Conservation (phyloP, 2,329 filamentous ascomycete genomes). For the Aspergillus awamori region DNA sequence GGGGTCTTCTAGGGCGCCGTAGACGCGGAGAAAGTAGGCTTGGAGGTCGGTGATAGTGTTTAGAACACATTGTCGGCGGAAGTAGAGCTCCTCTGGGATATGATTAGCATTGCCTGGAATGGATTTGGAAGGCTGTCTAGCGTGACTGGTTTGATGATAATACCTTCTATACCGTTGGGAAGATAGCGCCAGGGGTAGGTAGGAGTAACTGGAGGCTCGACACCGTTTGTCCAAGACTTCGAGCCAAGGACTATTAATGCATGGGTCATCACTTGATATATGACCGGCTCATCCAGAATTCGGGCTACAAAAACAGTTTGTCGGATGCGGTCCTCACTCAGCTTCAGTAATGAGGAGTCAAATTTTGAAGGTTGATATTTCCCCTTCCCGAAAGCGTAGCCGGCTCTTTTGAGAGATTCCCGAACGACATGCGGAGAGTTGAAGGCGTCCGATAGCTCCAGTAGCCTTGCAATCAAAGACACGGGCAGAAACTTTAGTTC, state of each 20-base stretch:
- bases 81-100: slow-evolving; percentile 45
- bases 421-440: slow-evolving; percentile 35
- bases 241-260: slow-evolving; percentile 42
- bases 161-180: slow-evolving; percentile 46
- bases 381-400: slow-evolving; percentile 36
- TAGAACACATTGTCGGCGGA: slow-evolving; percentile 44
- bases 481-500: slow-evolving; percentile 33
- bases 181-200: slow-evolving; percentile 42
- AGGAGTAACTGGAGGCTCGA: slow-evolving; percentile 24
- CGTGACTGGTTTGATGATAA: slow-evolving; percentile 4
- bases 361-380: slow-evolving; percentile 31
- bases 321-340: slow-evolving; percentile 44
- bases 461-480: slow-evolving; percentile 35
- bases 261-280: slow-evolving; percentile 38
- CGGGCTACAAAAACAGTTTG: slow-evolving; percentile 43
- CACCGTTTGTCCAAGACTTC: slow-evolving; percentile 37
- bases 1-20: slow-evolving; percentile 41
- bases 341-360: slow-evolving; percentile 29
- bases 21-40: slow-evolving; percentile 45
- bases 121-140: too few species aligned
- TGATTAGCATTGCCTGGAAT: slow-evolving; percentile 9
- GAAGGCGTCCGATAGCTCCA: slow-evolving; percentile 39
- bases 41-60: slow-evolving; percentile 49
- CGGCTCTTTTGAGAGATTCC: slow-evolving; percentile 25
- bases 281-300: slow-evolving; percentile 32